Percentiles rank a stretch among this genome's conserved stretches.
These are phyloP conservation scores for Rhizophagus clarus DNA, from an alignment of 192 early-diverging fungal genomes.

Conservation along the genomic window DNA sequence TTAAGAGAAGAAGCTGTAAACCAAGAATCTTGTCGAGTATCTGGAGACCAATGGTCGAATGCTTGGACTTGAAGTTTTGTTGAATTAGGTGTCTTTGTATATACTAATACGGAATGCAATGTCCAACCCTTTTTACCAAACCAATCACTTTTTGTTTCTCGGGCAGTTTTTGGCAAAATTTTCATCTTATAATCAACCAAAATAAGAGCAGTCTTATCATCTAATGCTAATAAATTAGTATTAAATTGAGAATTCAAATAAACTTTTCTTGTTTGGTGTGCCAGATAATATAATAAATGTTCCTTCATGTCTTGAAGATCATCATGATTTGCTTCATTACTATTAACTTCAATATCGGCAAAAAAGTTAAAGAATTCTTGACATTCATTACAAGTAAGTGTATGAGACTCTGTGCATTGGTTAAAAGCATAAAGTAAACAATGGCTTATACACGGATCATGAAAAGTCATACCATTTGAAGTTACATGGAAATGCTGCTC, in stretches of 20 bases:
- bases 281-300: not conserved
- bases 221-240: not conserved
- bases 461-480: not conserved
- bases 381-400: not conserved
- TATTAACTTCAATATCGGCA: not conserved
- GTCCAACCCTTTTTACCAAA: too few species aligned
- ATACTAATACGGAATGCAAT: not conserved
- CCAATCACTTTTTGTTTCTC: not conserved
- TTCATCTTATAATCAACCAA: conserved; percentile 18
- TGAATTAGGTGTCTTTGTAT: not conserved
- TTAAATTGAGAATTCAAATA: not conserved
- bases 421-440: conserved; percentile 10
- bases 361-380: conserved; percentile 2
- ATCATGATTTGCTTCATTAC: not conserved
- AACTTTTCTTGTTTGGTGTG: not conserved
- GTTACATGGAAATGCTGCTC: not conserved
- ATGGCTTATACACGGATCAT: not conserved
- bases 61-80: too few species aligned
- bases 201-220: not conserved
- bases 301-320: not conserved
- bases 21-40: too few species aligned
- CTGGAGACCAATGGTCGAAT: too few species aligned
- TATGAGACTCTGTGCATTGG: not conserved
- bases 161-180: not conserved
- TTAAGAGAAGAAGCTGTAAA: too few species aligned